Base-by-base conservation (phyloP, 345 rosid species). In the Geranium rotundifolium region DNA sequence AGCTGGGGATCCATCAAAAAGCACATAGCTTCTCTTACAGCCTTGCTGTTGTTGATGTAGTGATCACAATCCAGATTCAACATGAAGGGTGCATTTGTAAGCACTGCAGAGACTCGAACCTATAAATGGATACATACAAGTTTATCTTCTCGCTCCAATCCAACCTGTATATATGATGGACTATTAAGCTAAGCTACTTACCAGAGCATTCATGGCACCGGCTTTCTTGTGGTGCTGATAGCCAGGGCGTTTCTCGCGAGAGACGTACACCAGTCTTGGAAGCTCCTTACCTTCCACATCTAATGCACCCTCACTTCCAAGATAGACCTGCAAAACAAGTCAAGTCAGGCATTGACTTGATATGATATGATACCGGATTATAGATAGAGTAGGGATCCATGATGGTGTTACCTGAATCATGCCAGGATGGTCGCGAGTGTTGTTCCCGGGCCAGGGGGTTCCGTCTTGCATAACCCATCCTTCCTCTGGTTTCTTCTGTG, bases 401-500 rank as follows among this genome's bases (percentile, higher is more conserved):
- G 7, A 3, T 6, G 17, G 49, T 29, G 19, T 15, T 14, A 84
- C 98, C 96, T 93, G 99, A 79, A 93, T 90, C 97, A 93, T 93
- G 29, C 99, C 97, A 49, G 99, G 99, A 73, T 93, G 99, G 73
- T 93, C 99, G n/a, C 99, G 84, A 20, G 92, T 86, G 77, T 81
- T 90, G 80, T 93, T 93, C 10, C 99, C 99, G 3, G 99, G 99
- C 99, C 99, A 93, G 20, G 96, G 99, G 17, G 92, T 93, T 46
- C 97, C 96, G 71, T 93, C 99, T 72, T 93, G 99, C 99, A 93
- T 93, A 62, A 90, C 95, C 99, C 97, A 93, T 58, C 97, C 99
- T 80, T 93, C 99, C 79, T 93, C 97, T 39, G 97, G 99, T 61
- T 88, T 93, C 81, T 93, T 93, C 63, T 78, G 90, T 62, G 99